Base-by-base conservation (phyloP, 805 yeast species). In the Teunomyces funiuensis region DNA sequence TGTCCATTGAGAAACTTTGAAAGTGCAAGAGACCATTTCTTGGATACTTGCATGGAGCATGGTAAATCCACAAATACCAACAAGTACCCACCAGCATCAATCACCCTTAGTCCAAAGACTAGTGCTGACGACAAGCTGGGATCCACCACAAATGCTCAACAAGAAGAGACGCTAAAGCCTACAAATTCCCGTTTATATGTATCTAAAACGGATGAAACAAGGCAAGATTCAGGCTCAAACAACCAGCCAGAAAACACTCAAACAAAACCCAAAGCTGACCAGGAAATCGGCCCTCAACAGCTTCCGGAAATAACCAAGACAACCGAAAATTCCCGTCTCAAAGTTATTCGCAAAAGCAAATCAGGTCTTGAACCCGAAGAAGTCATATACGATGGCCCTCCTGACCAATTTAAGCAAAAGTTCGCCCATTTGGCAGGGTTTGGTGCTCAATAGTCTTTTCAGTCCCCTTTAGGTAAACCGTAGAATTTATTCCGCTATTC, bases 31-130 rank as follows among this genome's bases (percentile, higher is more conserved):
- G 79, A 74, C 46, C 80, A 75, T 51, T 75, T 59, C 45, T 52
- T 65, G 53, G 79, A 78, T 0, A 71, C 78, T 3, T 75, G 80
- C 41, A 47, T 66, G 40, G 79, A 73, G 52, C 66, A 66, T 20
- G 45, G 60, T 2, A 37, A 36, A 15, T 37, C 42, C 26, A 40
- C 40, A 9, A 17, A 17, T 42, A 41, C 25, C 5, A 22, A 22
- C 25, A 4, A 11, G 3, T 29, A 43, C 17, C 46, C 46, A 3
- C 43, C 46, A 5, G 34, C 37, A 10, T 20, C 41, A 7, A 37
- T 41, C 5, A n/a, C 20, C 27, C 36, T 13, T 17, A 16, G 30
- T 11, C 13, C 20, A 5, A 19, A 23, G 3, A 10, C 17, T 14
- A 5, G 5, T 5, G 22, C 22, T 19, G 7, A 19, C 22, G 7